Percentiles rank a stretch among this genome's conserved stretches.
Evolutionary conservation across 371 early-diverging fungal genomes (phyloP).

Genomic region (Syncephalastrum monosporum): DNA sequence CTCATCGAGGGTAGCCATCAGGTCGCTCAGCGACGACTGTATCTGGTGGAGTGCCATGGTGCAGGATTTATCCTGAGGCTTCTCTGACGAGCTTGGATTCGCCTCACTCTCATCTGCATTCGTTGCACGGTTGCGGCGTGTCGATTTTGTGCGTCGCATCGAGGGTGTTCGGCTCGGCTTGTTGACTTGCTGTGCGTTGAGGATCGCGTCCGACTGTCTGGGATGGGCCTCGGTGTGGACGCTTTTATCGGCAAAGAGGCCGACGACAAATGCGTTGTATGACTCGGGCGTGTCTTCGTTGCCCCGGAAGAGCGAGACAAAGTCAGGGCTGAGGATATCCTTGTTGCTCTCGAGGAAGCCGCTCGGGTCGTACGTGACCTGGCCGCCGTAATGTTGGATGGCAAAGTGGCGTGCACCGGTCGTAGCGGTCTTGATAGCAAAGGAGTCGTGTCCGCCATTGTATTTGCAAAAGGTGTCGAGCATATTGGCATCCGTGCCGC

Average conservation of each 20-base stretch:
- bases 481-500: constrained; percentile 36
- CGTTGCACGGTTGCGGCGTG: constrained; percentile 17
- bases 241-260: constrained; percentile 36
- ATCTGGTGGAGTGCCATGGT: constrained; percentile 59
- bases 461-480: constrained; percentile 39
- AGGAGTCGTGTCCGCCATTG: constrained; percentile 46
- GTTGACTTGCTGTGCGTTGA: constrained; percentile 59
- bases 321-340: constrained; percentile 75
- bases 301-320: constrained; percentile 70
- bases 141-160: constrained; percentile 43
- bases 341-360: constrained; percentile 74
- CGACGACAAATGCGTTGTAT: constrained; percentile 44
- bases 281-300: constrained; percentile 45
- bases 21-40: constrained; percentile 71
- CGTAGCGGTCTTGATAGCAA: constrained; percentile 38
- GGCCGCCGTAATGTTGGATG: constrained; percentile 79
- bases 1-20: constrained; percentile 78
- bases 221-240: constrained; percentile 65
- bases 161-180: constrained; percentile 54
- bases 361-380: constrained; percentile 73
- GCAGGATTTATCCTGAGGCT: constrained; percentile 19
- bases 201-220: constrained; percentile 55
- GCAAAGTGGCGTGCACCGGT: constrained; percentile 55
- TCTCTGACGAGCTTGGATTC: constrained; percentile 9
- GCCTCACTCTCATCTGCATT: constrained; percentile 1